A percentile compares a stretch with the other conserved stretches of the same genome.
Conservation (phyloP, 2,329 filamentous ascomycete species). For the Pseudopyricularia cyperi region DNA sequence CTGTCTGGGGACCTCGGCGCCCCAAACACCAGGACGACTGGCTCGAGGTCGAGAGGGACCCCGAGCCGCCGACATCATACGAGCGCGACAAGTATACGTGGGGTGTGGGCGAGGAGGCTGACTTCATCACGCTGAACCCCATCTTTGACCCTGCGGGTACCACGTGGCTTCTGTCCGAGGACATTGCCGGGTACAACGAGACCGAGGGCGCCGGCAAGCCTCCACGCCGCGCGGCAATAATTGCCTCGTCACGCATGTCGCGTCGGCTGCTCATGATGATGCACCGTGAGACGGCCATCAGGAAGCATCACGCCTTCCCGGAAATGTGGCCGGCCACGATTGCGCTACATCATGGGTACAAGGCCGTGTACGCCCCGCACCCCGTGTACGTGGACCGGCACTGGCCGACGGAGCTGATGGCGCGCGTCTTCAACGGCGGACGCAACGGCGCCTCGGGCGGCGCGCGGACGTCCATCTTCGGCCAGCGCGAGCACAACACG, state of each 20-base stretch:
- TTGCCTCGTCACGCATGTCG: constrained; percentile 76
- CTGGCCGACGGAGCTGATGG: constrained; percentile 72
- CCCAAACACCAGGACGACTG: constrained; percentile 56
- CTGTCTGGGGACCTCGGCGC: constrained; percentile 75
- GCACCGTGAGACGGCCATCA: constrained; percentile 78
- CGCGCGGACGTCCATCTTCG: constrained; percentile 58
- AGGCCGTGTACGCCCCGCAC: constrained; percentile 84
- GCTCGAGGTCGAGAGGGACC: constrained; percentile 61
- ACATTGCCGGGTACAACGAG: constrained; percentile 75
- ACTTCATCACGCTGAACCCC: constrained; percentile 83
- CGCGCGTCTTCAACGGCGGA: constrained; percentile 68
- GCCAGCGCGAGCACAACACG: constrained; percentile 82
- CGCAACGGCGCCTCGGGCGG: constrained; percentile 65
- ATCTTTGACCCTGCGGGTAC: constrained; percentile 84
- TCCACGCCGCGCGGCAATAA: constrained; percentile 73
- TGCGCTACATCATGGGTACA: constrained; percentile 82
- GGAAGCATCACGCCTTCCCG: constrained; percentile 82
- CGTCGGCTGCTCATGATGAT: constrained; percentile 68
- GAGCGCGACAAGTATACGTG: constrained; percentile 73
- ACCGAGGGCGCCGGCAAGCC: constrained; percentile 42
- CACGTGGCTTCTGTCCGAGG: constrained; percentile 67
- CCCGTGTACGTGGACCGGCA: constrained; percentile 76
- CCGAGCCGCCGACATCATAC: constrained; percentile 55
- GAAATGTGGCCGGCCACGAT: constrained; percentile 93
- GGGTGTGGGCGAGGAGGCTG: constrained; percentile 83